Base-by-base conservation (phyloP, 139 green algal genomes). In the Tetradesmus obliquus region DNA sequence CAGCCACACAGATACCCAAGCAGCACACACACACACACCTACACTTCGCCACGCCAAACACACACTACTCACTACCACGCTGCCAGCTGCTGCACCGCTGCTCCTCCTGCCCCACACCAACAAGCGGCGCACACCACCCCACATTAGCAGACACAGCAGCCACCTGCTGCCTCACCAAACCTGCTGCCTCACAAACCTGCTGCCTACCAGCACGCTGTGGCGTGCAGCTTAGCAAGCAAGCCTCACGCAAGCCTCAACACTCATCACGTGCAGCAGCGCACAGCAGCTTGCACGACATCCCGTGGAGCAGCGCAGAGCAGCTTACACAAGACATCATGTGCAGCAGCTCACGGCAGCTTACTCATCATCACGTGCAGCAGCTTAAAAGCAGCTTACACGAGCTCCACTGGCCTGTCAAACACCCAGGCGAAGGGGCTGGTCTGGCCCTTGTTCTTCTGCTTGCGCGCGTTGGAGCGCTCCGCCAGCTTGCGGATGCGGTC, bases 401-500 rank as follows among this genome's bases (percentile, higher is more conserved):
- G 76, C 88, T 86, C 88, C 19, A 91, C 88, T 15, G 72, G n/a
- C 10, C 97, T 94, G 95, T 99, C 95, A 93, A 97, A 99, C 81
- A 99, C 95, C 98, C 98, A 99, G 87, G 93, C 97, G 93, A 99
- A 99, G 3, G 76, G 8, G 13, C 89, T 87, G 8, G 72, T 76
- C 45, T 55, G 10, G 71, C 80, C 82, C 90, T 76, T 71, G 88
- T 66, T 91, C 95, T 98, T 99, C 86, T 92, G 91, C 93, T 96
- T 97, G 91, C 96, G 95, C 5, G 94, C 95, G 24, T 90, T 32
- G 24, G 96, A 93, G 22, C 96, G 93, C 93, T 99, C 98, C 6
- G 94, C 93, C 54, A 99, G 93, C 94, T 98, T 99, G 82, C 95
- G 95, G 86, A 99, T 97, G 86, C 98, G 95, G 83, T 94, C 79